These are phyloP conservation scores for Torulaspora gathmanii DNA, from an alignment of 805 yeast genomes.

Conservation along the genomic window DNA sequence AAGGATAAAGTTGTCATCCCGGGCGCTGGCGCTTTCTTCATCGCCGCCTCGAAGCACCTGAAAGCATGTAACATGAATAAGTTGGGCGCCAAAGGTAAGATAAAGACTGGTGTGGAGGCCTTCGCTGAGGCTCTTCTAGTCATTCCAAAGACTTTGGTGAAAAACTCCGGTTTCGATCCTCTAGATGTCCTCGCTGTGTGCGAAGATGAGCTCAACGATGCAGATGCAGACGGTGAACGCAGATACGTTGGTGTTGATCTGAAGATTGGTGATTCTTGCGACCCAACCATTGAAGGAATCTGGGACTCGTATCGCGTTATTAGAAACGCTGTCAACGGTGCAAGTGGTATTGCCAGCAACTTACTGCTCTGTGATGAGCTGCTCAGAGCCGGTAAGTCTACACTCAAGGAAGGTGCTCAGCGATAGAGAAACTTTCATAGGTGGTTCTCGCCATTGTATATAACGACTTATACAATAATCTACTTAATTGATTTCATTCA, in stretches of 20 bases:
- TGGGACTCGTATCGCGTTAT: conserved; percentile 96
- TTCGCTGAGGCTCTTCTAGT: conserved; percentile 88
- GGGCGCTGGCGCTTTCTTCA: conserved; percentile 95
- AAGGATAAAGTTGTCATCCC: conserved; percentile 84
- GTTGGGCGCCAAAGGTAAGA: conserved; percentile 70
- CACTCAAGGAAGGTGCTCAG: conserved; percentile 63
- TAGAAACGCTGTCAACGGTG: conserved; percentile 86
- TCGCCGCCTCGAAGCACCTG: conserved; percentile 72
- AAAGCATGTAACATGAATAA: conserved; percentile 45
- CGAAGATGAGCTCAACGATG: conserved; percentile 55
- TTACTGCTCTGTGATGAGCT: conserved; percentile 91
- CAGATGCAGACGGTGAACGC: conserved; percentile 62
- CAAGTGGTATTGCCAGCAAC: conserved; percentile 92
- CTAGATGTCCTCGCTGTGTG: conserved; percentile 83
- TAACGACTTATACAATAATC: conserved; percentile 1
- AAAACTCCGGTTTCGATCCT: conserved; percentile 91
- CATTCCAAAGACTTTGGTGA: conserved; percentile 86
- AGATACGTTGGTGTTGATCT: conserved; percentile 87
- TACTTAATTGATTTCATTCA: neutral
- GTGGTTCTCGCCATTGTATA: conserved; percentile 3
- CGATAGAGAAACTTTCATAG: conserved; percentile 13
- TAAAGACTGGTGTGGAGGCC: conserved; percentile 86
- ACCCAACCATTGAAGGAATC: conserved; percentile 88
- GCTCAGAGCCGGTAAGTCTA: conserved; percentile 92
- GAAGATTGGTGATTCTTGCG: conserved; percentile 90